phyloP scores from a whole-genome alignment of 352 stramenopile genomes.

The Phytopythium oedochilum region DNA sequence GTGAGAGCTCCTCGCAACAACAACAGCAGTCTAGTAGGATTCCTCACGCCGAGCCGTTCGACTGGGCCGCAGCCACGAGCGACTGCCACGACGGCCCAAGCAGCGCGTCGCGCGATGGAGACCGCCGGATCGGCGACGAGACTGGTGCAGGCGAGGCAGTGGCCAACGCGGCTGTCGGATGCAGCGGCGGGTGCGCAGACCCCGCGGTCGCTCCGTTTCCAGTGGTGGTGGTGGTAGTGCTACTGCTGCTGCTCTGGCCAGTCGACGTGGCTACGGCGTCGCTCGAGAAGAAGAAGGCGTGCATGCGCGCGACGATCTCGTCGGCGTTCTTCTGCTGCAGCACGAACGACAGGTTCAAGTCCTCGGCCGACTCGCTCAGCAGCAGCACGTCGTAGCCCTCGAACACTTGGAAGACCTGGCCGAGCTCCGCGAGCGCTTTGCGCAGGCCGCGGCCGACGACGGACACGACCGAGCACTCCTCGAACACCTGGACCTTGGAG shows the following conservation, averaged over 20 bases:
- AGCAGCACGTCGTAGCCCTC: conserved; percentile 83
- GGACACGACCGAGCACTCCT: conserved; percentile 82
- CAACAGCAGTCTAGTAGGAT: no score
- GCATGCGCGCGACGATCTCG: conserved; percentile 76
- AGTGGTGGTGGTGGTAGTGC: neutral
- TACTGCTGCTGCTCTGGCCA: neutral
- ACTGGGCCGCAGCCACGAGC: conserved; percentile 23
- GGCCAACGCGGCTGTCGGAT: neutral
- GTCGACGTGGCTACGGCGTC: conserved; percentile 11
- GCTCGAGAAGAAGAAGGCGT: conserved; percentile 65
- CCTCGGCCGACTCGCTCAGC: conserved; percentile 82
- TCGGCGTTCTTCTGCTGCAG: conserved; percentile 76
- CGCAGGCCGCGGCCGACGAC: conserved; percentile 80
- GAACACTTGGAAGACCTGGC: conserved; percentile 81
- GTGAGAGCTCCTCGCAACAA: neutral
- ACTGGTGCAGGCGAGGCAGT: neutral
- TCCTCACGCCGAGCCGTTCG: neutral
- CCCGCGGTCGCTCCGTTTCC: neutral
- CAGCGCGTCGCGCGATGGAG: conserved; percentile 60
- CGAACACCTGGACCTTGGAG: conserved; percentile 73
- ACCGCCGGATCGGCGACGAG: conserved; percentile 40
- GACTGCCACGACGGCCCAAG: conserved; percentile 70
- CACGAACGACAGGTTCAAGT: conserved; percentile 89
- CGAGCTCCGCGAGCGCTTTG: conserved; percentile 76
- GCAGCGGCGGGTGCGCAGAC: conserved; percentile 1